Evolutionary conservation across 371 early-diverging fungal species (phyloP).

Genomic region (Mucor sp.): DNA sequence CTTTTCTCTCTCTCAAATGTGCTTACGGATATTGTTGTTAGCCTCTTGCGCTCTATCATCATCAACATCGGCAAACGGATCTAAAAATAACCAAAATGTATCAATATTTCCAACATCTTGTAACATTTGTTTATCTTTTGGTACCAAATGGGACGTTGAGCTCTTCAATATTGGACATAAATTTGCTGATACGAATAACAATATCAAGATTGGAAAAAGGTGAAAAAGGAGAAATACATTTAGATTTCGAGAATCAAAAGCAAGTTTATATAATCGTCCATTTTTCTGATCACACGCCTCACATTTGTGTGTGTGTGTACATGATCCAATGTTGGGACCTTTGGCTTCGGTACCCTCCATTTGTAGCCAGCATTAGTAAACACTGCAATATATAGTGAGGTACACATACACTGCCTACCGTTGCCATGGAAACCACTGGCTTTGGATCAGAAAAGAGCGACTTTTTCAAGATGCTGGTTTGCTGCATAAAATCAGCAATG

Average conservation of each 20-base stretch:
- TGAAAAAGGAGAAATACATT: neutral
- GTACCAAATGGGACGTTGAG: slow-evolving; percentile 39
- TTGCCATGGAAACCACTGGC: neutral
- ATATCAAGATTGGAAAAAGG: neutral
- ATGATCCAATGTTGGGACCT: neutral
- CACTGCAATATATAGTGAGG: no score
- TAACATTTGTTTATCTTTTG: neutral
- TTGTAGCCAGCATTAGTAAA: no score
- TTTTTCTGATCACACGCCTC: neutral
- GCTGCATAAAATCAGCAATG: no score
- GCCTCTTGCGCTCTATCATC: slow-evolving; percentile 57
- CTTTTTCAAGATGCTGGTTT: no score
- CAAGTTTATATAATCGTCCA: neutral
- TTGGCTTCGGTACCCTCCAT: neutral
- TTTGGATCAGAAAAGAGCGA: no score
- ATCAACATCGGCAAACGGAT: slow-evolving; percentile 86
- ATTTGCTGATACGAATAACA: slow-evolving; percentile 10
- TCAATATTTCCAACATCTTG: neutral
- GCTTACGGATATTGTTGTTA: slow-evolving; percentile 80
- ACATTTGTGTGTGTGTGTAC: neutral
- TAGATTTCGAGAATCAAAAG: neutral
- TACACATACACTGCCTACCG: neutral
- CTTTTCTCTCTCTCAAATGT: neutral
- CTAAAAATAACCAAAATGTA: slow-evolving; percentile 29
- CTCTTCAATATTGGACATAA: slow-evolving; percentile 42